Evolutionary conservation across 139 green algal genomes (phyloP).

Genomic region (Gonium pectorale): DNA sequence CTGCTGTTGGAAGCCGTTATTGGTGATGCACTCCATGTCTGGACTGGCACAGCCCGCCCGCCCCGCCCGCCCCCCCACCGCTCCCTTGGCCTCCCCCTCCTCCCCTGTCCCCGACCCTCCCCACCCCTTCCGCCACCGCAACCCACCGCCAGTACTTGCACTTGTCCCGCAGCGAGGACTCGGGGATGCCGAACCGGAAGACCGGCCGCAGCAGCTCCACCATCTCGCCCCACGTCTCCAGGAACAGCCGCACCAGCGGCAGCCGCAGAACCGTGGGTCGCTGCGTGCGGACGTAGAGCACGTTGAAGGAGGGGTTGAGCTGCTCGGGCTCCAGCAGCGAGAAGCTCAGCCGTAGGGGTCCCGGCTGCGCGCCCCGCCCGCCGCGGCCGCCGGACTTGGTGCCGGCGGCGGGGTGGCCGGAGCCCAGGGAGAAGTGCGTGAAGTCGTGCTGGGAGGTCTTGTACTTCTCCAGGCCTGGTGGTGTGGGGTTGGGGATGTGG

Average conservation of each 20-base stretch:
- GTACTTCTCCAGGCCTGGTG: conserved; percentile 36
- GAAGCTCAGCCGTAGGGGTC: conserved; percentile 23
- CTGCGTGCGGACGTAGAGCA: conserved; percentile 58
- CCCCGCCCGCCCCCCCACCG: too few relatives aligned
- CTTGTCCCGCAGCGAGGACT: conserved; percentile 55
- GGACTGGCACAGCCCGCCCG: too few relatives aligned
- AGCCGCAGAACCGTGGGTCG: conserved; percentile 15
- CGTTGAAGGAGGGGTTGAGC: conserved; percentile 57
- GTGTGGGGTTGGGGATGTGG: neutral
- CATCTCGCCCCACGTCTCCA: conserved; percentile 49
- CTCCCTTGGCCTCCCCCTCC: too few relatives aligned
- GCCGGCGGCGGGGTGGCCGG: too few relatives aligned
- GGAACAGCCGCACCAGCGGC: conserved; percentile 41
- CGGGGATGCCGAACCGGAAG: conserved; percentile 55
- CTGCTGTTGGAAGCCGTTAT: too few relatives aligned
- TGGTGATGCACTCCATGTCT: too few relatives aligned
- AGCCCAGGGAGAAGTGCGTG: conserved; percentile 10
- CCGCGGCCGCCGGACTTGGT: too few relatives aligned
- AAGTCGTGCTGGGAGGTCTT: conserved; percentile 32
- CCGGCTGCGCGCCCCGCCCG: too few relatives aligned
- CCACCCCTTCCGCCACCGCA: too few relatives aligned
- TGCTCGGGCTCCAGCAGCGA: conserved; percentile 25
- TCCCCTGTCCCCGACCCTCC: too few relatives aligned
- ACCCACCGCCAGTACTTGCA: conserved; percentile 24
- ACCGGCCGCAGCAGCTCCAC: conserved; percentile 53